A percentile compares a stretch with the other conserved stretches of the same genome.
phyloP scores from a whole-genome alignment of 345 rosid species.

The Gossypium ekmanianum region DNA sequence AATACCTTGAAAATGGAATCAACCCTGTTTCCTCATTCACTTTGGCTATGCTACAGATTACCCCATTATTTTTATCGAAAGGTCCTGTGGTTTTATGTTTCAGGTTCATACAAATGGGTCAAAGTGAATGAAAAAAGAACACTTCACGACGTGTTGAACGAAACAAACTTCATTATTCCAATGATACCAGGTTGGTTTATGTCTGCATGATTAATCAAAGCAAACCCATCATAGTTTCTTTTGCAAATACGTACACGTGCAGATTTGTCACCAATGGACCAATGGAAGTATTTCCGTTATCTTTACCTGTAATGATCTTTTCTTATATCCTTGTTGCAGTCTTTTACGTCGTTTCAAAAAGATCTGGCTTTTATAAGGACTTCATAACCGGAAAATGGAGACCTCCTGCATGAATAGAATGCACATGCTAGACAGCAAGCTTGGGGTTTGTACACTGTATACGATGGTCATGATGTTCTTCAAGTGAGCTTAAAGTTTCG shows the following conservation, averaged over 20 bases:
- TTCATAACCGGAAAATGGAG: conserved; percentile 70
- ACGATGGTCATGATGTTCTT: not conserved
- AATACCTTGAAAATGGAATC: not conserved
- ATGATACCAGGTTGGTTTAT: conserved; percentile 69
- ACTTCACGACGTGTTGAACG: conserved; percentile 63
- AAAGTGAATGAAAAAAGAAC: conserved; percentile 66
- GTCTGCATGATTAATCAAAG: not conserved
- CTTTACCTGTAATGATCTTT: not conserved
- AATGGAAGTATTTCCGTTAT: not conserved
- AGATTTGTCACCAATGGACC: not conserved
- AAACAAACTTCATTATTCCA: conserved; percentile 51
- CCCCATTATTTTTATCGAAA: not conserved
- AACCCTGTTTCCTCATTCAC: not conserved
- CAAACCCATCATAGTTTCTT: not conserved
- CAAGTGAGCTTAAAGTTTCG: not conserved
- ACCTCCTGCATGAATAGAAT: conserved; percentile 22
- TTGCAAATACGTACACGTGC: not conserved
- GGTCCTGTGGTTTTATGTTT: not conserved
- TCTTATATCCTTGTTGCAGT: conserved; percentile 39
- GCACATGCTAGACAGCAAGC: not conserved
- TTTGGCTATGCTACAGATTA: not conserved
- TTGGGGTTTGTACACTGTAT: not conserved
- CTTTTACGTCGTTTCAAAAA: conserved; percentile 64
- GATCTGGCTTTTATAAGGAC: conserved; percentile 55
- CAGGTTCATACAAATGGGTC: conserved; percentile 49